A percentile compares a stretch with the other conserved stretches of the same genome.
phyloP scores from a whole-genome alignment of 2,329 filamentous ascomycete species.

The Beauveria bassiana region DNA sequence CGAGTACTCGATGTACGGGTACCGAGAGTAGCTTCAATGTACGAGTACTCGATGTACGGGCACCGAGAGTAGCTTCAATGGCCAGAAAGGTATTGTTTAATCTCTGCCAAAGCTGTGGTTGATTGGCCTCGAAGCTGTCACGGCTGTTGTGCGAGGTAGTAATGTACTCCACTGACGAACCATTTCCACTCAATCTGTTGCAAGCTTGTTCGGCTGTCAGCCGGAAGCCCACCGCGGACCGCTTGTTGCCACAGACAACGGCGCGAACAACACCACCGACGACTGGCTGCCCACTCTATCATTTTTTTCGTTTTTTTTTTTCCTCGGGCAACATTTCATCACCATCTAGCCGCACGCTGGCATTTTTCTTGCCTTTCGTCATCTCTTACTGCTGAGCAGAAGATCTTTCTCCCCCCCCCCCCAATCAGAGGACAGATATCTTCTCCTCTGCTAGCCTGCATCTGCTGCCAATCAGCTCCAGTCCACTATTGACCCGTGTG shows the following conservation, averaged over 20 bases:
- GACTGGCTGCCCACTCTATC: background rate
- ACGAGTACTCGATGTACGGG: no score
- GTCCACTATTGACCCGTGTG: constrained; percentile 4
- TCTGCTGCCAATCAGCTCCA: background rate
- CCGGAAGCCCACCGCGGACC: background rate
- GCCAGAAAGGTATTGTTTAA: no score
- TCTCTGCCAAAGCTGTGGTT: no score
- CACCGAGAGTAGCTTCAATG: no score
- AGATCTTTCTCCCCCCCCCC: background rate
- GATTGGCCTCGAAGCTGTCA: no score
- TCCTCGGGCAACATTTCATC: background rate
- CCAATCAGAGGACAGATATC: background rate
- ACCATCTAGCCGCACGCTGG: background rate
- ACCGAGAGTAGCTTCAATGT: no score
- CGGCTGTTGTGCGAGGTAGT: no score
- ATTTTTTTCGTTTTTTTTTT: background rate
- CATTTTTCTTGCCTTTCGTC: background rate
- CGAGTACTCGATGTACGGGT: no score
- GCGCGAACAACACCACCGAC: constrained; percentile 12
- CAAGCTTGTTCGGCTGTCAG: background rate
- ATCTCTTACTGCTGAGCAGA: constrained; percentile 3
- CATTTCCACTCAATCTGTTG: no score
- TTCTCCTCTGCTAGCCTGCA: background rate
- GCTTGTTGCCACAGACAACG: constrained; percentile 35
- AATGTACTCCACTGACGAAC: no score